Evolutionary conservation across 805 yeast species (phyloP), one percentile per base, ranked within the genome.

Genomic region (Myxozyma vanderwaltii): DNA sequence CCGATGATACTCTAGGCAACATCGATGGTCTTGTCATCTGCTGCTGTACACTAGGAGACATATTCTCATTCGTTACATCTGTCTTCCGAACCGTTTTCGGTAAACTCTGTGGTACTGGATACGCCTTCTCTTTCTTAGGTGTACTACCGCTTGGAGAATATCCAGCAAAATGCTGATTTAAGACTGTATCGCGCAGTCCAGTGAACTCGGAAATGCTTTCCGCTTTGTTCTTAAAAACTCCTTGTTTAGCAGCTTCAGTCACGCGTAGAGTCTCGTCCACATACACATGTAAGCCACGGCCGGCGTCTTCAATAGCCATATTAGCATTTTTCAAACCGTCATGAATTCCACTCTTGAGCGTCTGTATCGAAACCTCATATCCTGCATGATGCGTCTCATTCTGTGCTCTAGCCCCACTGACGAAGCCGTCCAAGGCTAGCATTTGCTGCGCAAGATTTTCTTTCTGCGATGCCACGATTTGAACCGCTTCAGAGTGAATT

Each of bases 371-470:
- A 19, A 13, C 46, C 2, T 7, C 51, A 23, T 61, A 57, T n/a
- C 51, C 52, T 15, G 24, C 21, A 26, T 63, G 58, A 36, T 60
- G 64, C 19, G 44, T 35, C 45, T 61, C 66, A 40, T 61, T 61
- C 43, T 56, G 61, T 36, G 59, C 57, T n/a, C 62, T 57, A n/a
- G 66, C 66, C 10, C 59, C 51, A 5, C 54, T 43, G 23, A 63
- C 66, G 43, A 61, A 63, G 19, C 39, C 62, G 27, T 63, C 66
- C 35, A 63, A 48, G 13, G 59, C 55, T 38, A 50, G 59, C 64
- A 63, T 61, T 31, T 63, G 66, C 27, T 35, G 43, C 2, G 56
- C 54, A n/a, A 63, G 53, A 40, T 56, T 61, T 27, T 43, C 55
- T 46, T 61, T 63, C 45, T 63, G 66, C 52, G 56, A 44, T 13